Evolutionary conservation across 371 early-diverging fungal genomes (phyloP), one percentile per base, ranked within the genome.

Genomic region (Circinella minor): DNA sequence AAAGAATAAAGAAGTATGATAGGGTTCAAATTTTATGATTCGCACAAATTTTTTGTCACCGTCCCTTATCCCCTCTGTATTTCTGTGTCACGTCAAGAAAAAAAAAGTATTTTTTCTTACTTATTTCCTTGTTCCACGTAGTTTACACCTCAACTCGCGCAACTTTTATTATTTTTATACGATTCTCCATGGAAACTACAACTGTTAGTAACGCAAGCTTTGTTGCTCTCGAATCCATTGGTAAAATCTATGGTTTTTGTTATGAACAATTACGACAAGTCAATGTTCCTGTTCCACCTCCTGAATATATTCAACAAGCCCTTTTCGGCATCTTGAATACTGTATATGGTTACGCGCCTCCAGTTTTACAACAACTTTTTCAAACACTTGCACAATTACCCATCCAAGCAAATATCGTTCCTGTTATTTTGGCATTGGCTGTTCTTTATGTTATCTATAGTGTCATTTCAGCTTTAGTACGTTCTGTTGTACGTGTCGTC

Each of bases 371-470:
- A 54, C 74, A 71, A 55, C 73, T 75, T 18, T 77, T 71, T 47
- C 65, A 61, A 27, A 70, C 66, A 14, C 59, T 76, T 5, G 67
- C 71, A 11, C 62, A 75, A 36, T 65, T 77, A n/a, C 77, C 76
- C 7, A 67, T 78, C 15, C 80, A 80, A 69, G 66, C 78, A 47
- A 78, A 80, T 15, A 70, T 80, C 54, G 63, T 82, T 3, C 75
- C 83, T 2, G 71, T 78, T 38, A 55, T 76, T 1, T 17, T 79
- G 4, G 74, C 74, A n/a, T 67, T 80, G 17, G 38, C 79, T 36
- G 73, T 74, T n/a, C 36, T 78, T 14, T 82, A 82, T 37, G 69
- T 75, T 36, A 17, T 80, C 4, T 80, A 78, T 64, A 68, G 72
- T 7, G 46, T 80, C 18, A 62, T 82, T n/a, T 48, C 77, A 3